Conservation (phyloP, 1,139 yeast genomes). For the Pichiaceae sp. region DNA sequence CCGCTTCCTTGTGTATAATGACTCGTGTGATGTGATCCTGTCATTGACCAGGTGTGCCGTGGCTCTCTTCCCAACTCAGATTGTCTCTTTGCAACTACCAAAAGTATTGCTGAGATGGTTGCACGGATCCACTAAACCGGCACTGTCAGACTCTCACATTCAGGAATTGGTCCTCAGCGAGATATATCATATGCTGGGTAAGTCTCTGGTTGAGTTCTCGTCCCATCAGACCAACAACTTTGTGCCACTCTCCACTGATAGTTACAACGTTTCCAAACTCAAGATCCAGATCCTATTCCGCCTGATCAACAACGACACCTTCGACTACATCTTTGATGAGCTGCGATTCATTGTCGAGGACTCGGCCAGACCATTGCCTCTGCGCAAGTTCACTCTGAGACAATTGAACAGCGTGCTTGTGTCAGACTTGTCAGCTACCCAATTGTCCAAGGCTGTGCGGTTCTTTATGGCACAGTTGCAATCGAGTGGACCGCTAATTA, state of each 20-base stretch:
- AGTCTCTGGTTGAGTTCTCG: conserved; percentile 2
- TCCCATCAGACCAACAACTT: conserved; percentile 34
- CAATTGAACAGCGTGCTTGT: conserved; percentile 45
- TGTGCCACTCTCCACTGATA: conserved; percentile 53
- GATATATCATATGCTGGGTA: conserved; percentile 10
- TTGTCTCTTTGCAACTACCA: conserved; percentile 8
- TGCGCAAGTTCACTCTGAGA: conserved; percentile 49
- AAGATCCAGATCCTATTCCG: conserved; percentile 62
- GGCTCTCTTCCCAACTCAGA: conserved; percentile 10
- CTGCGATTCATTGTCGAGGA: conserved; percentile 50
- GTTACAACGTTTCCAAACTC: conserved; percentile 33
- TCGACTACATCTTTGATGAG: conserved; percentile 51
- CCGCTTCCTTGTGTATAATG: conserved; percentile 10
- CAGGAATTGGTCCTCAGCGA: conserved; percentile 9
- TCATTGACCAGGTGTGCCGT: conserved; percentile 13
- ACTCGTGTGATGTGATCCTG: conserved; percentile 13
- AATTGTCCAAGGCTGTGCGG: conserved; percentile 17
- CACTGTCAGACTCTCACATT: not conserved
- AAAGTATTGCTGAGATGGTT: conserved; percentile 12
- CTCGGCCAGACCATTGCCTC: conserved; percentile 24
- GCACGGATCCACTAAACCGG: conserved; percentile 3
- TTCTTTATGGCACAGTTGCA: conserved; percentile 15
- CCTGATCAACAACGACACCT: conserved; percentile 45
- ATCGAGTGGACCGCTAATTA: conserved; percentile 12
- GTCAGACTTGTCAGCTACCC: conserved; percentile 26